phyloP scores from a whole-genome alignment of 495 filamentous ascomycete genomes.

The Neurospora sp. region DNA sequence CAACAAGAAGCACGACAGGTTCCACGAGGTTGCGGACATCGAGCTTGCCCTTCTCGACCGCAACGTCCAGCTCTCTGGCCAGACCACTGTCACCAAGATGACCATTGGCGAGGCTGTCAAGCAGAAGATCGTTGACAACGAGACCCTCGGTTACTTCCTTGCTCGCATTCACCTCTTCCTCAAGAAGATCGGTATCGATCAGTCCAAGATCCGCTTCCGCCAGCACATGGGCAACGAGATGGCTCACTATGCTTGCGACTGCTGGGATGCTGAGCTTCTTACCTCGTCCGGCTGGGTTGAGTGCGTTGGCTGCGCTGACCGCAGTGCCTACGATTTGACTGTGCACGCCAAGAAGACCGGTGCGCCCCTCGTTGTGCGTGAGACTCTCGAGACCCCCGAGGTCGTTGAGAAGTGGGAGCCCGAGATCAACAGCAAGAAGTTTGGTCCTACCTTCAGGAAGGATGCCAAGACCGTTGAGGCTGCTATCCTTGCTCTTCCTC shows the following conservation, averaged over 20 bases:
- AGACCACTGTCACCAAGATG: slow-evolving; percentile 49
- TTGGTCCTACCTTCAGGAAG: slow-evolving; percentile 72
- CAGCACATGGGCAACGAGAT: slow-evolving; percentile 76
- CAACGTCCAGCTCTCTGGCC: slow-evolving; percentile 59
- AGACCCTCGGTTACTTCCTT: slow-evolving; percentile 82
- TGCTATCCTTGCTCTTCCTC: slow-evolving; percentile 53
- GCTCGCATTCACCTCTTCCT: slow-evolving; percentile 70
- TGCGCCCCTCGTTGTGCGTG: slow-evolving; percentile 59
- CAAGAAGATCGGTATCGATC: slow-evolving; percentile 57
- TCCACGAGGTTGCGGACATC: slow-evolving; percentile 55
- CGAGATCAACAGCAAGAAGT: slow-evolving; percentile 77
- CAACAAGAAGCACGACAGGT: slow-evolving; percentile 63
- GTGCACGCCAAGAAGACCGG: slow-evolving; percentile 78
- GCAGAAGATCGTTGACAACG: slow-evolving; percentile 62
- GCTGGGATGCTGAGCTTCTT: slow-evolving; percentile 74
- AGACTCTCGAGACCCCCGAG: slow-evolving; percentile 49
- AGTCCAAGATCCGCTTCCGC: slow-evolving; percentile 65
- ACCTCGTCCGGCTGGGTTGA: slow-evolving; percentile 81
- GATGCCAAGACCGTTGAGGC: slow-evolving; percentile 65
- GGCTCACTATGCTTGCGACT: slow-evolving; percentile 76
- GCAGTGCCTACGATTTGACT: slow-evolving; percentile 69
- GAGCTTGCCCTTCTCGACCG: slow-evolving; percentile 61
- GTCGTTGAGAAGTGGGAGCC: slow-evolving; percentile 63
- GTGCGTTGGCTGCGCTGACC: slow-evolving; percentile 76
- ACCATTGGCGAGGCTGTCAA: slow-evolving; percentile 64